Evolutionary conservation across 495 filamentous ascomycete species (phyloP).

Genomic region (Annulohypoxylon bovei): DNA sequence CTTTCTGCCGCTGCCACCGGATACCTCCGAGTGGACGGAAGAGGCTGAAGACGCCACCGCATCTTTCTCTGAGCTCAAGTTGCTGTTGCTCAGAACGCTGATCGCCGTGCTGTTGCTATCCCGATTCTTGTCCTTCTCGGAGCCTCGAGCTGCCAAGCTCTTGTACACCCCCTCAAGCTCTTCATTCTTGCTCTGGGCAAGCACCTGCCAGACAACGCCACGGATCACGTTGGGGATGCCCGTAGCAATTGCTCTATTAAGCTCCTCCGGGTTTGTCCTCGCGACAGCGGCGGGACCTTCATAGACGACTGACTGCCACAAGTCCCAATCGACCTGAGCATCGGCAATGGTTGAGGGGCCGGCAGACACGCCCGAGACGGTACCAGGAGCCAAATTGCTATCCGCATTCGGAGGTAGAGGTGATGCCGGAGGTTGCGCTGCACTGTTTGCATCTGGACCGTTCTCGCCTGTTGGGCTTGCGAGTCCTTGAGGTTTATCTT

Average conservation of each 20-base stretch:
- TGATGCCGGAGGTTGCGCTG: conserved; percentile 55
- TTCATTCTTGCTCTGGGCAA: conserved; percentile 91
- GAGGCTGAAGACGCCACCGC: conserved; percentile 79
- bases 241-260: conserved; percentile 89
- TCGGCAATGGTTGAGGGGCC: conserved; percentile 74
- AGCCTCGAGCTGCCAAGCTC: conserved; percentile 82
- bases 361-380: conserved; percentile 77
- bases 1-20: conserved; percentile 69
- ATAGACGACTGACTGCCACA: conserved; percentile 96
- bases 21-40: conserved; percentile 83
- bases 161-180: conserved; percentile 89
- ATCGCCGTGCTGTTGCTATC: conserved; percentile 60
- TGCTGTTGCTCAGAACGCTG: conserved; percentile 51
- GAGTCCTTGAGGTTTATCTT: conserved; percentile 61
- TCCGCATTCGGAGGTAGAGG: conserved; percentile 63
- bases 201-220: conserved; percentile 96
- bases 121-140: conserved; percentile 77
- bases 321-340: conserved; percentile 89
- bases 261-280: conserved; percentile 82
- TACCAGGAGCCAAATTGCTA: conserved; percentile 77
- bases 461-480: conserved; percentile 58
- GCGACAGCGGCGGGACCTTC: conserved; percentile 88
- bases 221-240: conserved; percentile 95
- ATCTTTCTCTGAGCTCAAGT: conserved; percentile 65
- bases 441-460: conserved; percentile 63